A percentile compares a stretch with the other conserved stretches of the same genome.
Conservation (phyloP, 164 flowering plant genomes). For the Hamamelis virginiana region DNA sequence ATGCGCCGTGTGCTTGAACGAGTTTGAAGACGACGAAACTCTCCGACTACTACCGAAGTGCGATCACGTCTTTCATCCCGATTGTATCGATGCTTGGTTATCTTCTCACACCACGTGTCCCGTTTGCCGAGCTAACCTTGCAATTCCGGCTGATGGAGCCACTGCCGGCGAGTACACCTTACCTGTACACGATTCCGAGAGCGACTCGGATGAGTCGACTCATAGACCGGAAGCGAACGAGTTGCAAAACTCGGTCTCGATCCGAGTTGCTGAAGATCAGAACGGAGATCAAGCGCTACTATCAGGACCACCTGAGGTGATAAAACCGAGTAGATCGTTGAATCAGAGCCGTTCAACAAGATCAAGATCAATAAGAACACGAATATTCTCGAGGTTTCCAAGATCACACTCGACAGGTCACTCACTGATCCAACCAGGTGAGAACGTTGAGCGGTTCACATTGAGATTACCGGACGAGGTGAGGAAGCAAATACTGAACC, state of each 20-base stretch:
- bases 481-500: slow-evolving; percentile 37
- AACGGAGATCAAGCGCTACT: not conserved
- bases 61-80: slow-evolving; percentile 44
- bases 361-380: slow-evolving; percentile 25
- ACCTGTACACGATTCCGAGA: not conserved
- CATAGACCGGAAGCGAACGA: not conserved
- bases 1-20: slow-evolving; percentile 42
- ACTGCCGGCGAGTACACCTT: not conserved
- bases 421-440: slow-evolving; percentile 58
- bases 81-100: slow-evolving; percentile 46
- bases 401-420: slow-evolving; percentile 85
- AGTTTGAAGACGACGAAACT: slow-evolving; percentile 41
- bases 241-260: slow-evolving; percentile 7
- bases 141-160: not conserved
- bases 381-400: slow-evolving; percentile 29
- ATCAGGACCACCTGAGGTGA: not conserved
- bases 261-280: slow-evolving; percentile 2
- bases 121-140: slow-evolving; percentile 35
- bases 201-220: not conserved
- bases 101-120: slow-evolving; percentile 42
- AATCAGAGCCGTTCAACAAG: slow-evolving; percentile 44
- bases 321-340: not conserved
- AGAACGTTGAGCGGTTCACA: slow-evolving; percentile 58
- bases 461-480: slow-evolving; percentile 57
- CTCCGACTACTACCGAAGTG: slow-evolving; percentile 40